phyloP scores from a whole-genome alignment of 805 yeast species.

The Metschnikowia proteae region DNA sequence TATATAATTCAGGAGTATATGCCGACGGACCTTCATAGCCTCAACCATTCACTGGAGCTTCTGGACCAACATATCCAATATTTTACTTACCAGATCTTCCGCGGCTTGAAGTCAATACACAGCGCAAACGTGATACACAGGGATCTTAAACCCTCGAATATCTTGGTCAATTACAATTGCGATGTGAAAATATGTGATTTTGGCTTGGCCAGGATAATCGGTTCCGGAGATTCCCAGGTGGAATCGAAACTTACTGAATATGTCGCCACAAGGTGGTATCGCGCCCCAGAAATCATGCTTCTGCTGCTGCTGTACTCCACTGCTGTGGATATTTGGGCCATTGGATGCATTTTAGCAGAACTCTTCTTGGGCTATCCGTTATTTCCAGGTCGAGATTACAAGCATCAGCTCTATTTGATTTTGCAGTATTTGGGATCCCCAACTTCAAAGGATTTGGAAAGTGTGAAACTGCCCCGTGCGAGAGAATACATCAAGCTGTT shows the following conservation, averaged over 20 bases:
- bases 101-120: slow-evolving; percentile 70
- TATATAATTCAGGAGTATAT: slow-evolving; percentile 73
- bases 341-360: slow-evolving; percentile 76
- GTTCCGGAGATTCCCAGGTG: slow-evolving; percentile 32
- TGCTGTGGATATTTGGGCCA: slow-evolving; percentile 78
- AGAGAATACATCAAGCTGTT: slow-evolving; percentile 16
- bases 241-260: slow-evolving; percentile 65
- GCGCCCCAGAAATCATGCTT: slow-evolving; percentile 82
- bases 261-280: slow-evolving; percentile 82
- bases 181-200: slow-evolving; percentile 77
- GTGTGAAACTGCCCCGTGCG: slow-evolving; percentile 16
- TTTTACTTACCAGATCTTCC: slow-evolving; percentile 63
- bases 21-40: slow-evolving; percentile 70
- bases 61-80: slow-evolving; percentile 69
- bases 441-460: slow-evolving; percentile 20
- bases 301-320: slow-evolving; percentile 68
- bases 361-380: slow-evolving; percentile 58
- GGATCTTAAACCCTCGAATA: slow-evolving; percentile 72
- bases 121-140: slow-evolving; percentile 71
- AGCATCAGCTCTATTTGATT: slow-evolving; percentile 62
- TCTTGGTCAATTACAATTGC: slow-evolving; percentile 64
- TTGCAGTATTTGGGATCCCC: slow-evolving; percentile 73
- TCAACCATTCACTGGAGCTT: slow-evolving; percentile 53
- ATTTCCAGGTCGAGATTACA: slow-evolving; percentile 74
- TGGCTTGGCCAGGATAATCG: slow-evolving; percentile 61